phyloP scores from a whole-genome alignment of 345 rosid species.

The Orychophragmus violaceus region DNA sequence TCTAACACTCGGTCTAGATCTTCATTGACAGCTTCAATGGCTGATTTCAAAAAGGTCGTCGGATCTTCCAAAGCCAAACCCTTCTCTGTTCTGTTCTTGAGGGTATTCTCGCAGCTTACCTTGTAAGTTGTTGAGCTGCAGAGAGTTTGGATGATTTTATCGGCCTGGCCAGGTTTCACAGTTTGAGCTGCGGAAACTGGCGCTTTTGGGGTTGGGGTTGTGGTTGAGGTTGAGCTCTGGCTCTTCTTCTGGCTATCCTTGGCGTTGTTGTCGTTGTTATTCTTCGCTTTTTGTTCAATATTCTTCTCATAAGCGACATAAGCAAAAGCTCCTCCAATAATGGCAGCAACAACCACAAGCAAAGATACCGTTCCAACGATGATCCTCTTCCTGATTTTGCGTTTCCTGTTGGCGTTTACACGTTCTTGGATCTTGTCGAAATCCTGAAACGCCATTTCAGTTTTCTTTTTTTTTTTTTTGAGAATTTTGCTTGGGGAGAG shows the following conservation, averaged over 20 bases:
- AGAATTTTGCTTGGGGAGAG: conserved; percentile 30
- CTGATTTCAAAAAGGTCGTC: conserved; percentile 38
- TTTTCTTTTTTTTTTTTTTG: background rate
- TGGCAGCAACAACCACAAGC: conserved; percentile 32
- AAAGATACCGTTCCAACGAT: conserved; percentile 31
- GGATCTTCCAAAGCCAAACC: conserved; percentile 32
- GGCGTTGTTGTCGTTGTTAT: background rate
- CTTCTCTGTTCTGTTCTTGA: conserved; percentile 30
- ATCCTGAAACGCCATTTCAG: too few relatives aligned
- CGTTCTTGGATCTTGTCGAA: too few relatives aligned
- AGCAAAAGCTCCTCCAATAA: conserved; percentile 38
- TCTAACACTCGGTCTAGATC: conserved; percentile 36
- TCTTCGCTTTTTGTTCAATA: background rate
- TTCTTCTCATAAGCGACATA: conserved; percentile 24
- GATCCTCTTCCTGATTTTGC: conserved; percentile 43
- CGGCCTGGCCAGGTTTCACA: conserved; percentile 1
- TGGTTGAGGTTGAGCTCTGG: too few relatives aligned
- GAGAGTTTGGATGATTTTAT: conserved; percentile 33
- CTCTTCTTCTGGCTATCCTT: conserved; percentile 1
- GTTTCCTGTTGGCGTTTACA: too few relatives aligned
- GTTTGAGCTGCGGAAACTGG: conserved; percentile 10
- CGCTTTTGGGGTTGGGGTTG: background rate
- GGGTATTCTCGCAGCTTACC: conserved; percentile 39
- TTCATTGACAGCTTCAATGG: conserved; percentile 38
- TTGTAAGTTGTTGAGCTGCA: conserved; percentile 50